A percentile compares a stretch with the other conserved stretches of the same genome.
phyloP scores from a whole-genome alignment of 306 rosid species.

The Chamaecrista fasciculata region DNA sequence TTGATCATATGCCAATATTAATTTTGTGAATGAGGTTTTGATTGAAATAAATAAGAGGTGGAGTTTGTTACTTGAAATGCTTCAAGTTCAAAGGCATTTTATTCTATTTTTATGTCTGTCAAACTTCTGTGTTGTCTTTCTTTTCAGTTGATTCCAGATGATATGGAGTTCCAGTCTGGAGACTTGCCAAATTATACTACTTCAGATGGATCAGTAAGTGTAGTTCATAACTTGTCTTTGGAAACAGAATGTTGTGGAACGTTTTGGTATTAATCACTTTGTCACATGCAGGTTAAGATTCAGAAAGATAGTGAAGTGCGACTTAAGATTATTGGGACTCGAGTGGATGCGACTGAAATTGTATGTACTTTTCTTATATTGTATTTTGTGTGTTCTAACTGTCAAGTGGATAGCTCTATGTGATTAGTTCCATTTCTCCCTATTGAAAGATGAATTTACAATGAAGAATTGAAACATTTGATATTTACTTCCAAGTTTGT shows the following conservation, averaged over 20 bases:
- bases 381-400: constrained; percentile 13
- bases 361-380: constrained; percentile 42
- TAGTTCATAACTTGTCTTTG: no score
- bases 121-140: not conserved
- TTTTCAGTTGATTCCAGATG: constrained; percentile 73
- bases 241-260: not conserved
- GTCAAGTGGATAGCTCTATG: constrained; percentile 16
- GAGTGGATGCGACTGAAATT: constrained; percentile 96
- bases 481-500: no score
- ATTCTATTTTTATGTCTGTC: not conserved
- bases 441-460: no score
- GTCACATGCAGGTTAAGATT: constrained; percentile 68
- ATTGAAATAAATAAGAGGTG: not conserved
- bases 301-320: no score
- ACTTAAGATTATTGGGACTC: no score
- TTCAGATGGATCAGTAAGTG: no score
- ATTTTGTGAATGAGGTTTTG: no score
- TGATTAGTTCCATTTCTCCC: no score
- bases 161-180: no score
- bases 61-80: constrained; percentile 13
- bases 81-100: no score
- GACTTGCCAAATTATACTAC: no score
- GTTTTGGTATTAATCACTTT: constrained; percentile 28
- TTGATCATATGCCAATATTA: constrained; percentile 12
- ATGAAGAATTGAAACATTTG: no score